Evolutionary conservation across 2,329 filamentous ascomycete species (phyloP).

Genomic region (Juglanconis oblonga): DNA sequence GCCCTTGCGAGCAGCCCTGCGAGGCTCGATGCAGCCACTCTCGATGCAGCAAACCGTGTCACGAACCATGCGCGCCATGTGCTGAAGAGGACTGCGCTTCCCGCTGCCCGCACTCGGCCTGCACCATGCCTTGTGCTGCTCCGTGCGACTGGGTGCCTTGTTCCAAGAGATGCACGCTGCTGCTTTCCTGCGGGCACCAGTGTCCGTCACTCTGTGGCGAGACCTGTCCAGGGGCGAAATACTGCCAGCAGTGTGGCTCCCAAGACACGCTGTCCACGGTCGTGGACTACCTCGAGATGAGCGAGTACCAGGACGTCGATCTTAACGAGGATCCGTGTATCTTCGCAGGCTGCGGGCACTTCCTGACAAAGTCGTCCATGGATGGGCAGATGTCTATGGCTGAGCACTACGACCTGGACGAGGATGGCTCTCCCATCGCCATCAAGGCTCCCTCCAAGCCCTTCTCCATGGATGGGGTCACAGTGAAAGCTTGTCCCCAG

Average conservation of each 20-base stretch:
- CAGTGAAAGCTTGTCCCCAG: slow-evolving; percentile 52
- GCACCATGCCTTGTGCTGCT: slow-evolving; percentile 59
- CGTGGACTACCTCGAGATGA: slow-evolving; percentile 57
- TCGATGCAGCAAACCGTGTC: slow-evolving; percentile 51
- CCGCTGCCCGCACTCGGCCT: slow-evolving; percentile 27
- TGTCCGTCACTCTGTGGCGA: slow-evolving; percentile 66
- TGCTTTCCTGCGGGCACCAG: slow-evolving; percentile 57
- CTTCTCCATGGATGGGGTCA: slow-evolving; percentile 41
- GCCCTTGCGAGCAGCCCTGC: slow-evolving; percentile 47
- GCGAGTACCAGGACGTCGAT: slow-evolving; percentile 55
- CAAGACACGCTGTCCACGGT: slow-evolving; percentile 39
- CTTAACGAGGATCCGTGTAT: slow-evolving; percentile 60
- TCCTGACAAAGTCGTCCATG: slow-evolving; percentile 57
- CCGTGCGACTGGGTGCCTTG: slow-evolving; percentile 69
- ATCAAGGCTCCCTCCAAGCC: slow-evolving; percentile 38
- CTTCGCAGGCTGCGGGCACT: slow-evolving; percentile 61
- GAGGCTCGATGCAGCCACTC: slow-evolving; percentile 57
- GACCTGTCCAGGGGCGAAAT: slow-evolving; percentile 46
- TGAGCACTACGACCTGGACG: slow-evolving; percentile 44
- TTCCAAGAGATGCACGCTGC: slow-evolving; percentile 52
- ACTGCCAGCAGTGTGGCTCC: slow-evolving; percentile 56
- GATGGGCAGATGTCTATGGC: slow-evolving; percentile 58
- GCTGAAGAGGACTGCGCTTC: slow-evolving; percentile 52
- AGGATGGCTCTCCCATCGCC: slow-evolving; percentile 29
- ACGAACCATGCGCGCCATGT: slow-evolving; percentile 61